Base-by-base conservation (phyloP, 345 rosid species). In the Brassica juncea region DNA sequence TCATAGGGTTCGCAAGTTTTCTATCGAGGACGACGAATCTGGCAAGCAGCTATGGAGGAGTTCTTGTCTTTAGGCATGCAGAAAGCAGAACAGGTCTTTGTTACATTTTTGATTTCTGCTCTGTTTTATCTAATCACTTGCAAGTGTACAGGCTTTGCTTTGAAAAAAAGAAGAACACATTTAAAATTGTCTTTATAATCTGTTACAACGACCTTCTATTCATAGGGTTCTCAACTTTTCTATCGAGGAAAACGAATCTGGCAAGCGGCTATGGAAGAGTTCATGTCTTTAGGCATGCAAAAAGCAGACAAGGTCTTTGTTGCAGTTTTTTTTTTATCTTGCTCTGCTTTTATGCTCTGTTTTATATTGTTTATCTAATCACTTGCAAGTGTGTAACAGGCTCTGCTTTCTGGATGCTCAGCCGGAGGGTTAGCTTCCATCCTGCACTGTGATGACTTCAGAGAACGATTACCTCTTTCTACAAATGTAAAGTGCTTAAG, bases 321-420 rank as follows among this genome's bases (percentile, higher is more conserved):
- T 71, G 7, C 47, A 49, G 0, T 19, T 19, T 19, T 49, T 14
- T 19, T 44, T 44, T 54, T 4, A 55, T 54, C 34, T 75, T 70
- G 19, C 54, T 32, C 21, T 30, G 21, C 14, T 44, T 66, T 66
- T 31, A n/a, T 59, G 39, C 39, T 59, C 4, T 25, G 31, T 59
- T 57, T 79, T 4, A 19, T 59, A 1, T 6, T 60, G 19, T 2
- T 80, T 69, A 23, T 76, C 73, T 70, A 39, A 61, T 30, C 67
- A 25, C 4, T 80, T 57, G 15, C 77, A 58, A 69, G 11, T 52
- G 34, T 5, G 19, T 19, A 19, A 31, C 85, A 94, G 97, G 99
- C 93, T 79, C 85, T 94, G 82, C 97, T 92, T 47, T 92, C 99
- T 39, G 98, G 98, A 73, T 94, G 98, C 72, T 94, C 99, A 30